Evolutionary conservation across 257 asterid genomes (phyloP).

Genomic region (Solanum raphanifolium): DNA sequence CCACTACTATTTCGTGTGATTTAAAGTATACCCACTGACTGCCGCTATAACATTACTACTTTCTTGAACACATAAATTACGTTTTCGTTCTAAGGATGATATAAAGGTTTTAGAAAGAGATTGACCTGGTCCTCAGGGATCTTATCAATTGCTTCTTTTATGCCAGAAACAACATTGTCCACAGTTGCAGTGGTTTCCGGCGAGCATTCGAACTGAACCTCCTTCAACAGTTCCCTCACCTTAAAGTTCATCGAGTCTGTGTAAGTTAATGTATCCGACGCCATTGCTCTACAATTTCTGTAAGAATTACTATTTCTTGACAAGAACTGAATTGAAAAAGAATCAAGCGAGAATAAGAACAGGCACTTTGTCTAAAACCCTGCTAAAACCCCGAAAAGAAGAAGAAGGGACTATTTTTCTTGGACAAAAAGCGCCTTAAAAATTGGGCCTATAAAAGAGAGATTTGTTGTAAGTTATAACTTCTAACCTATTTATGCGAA

Average conservation of each 20-base stretch:
- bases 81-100: not conserved
- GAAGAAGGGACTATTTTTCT: not conserved
- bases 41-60: not conserved
- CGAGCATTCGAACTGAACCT: conserved; percentile 60
- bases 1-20: not conserved
- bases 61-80: not conserved
- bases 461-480: not conserved
- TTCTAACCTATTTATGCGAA: not conserved
- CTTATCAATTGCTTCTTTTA: conserved; percentile 40
- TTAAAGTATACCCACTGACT: not conserved
- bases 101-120: not conserved
- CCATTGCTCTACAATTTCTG: conserved; percentile 12
- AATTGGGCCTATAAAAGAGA: not conserved
- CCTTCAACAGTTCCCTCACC: conserved; percentile 60
- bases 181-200: conserved; percentile 32
- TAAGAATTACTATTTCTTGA: not conserved
- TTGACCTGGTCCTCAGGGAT: conserved; percentile 64
- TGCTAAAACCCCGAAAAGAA: not conserved
- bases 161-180: conserved; percentile 43
- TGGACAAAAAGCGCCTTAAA: not conserved
- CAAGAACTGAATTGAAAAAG: not conserved
- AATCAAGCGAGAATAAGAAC: not conserved
- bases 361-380: not conserved
- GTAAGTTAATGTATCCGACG: conserved; percentile 12
- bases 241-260: conserved; percentile 44